phyloP scores from a whole-genome alignment of 768 basidiomycete genomes.

The Phanerodontia chrysosporium region DNA sequence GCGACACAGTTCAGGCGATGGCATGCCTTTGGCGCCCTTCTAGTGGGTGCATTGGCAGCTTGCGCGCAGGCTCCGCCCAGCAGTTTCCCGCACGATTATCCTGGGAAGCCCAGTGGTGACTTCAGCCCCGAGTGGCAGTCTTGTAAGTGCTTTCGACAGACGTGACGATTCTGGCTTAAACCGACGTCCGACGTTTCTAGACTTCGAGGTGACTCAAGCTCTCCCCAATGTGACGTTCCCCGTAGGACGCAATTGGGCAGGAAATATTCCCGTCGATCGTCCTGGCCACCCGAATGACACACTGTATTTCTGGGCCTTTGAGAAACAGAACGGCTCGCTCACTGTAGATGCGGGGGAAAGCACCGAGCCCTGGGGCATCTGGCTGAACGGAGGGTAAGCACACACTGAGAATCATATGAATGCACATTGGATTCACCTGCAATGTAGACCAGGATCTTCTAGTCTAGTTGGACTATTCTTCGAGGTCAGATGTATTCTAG shows the following conservation, averaged over 20 bases:
- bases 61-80: not conserved
- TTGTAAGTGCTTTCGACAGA: slow-evolving; percentile 20
- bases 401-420: not conserved
- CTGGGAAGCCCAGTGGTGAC: slow-evolving; percentile 34
- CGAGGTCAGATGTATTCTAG: slow-evolving; percentile 40
- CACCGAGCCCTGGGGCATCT: slow-evolving; percentile 34
- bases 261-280: slow-evolving; percentile 30
- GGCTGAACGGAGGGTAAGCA: slow-evolving; percentile 33
- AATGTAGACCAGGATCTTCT: slow-evolving; percentile 65
- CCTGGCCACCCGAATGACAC: slow-evolving; percentile 33
- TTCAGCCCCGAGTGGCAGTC: slow-evolving; percentile 30
- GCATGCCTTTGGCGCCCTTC: not conserved
- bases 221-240: slow-evolving; percentile 32
- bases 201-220: slow-evolving; percentile 32
- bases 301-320: slow-evolving; percentile 38
- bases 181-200: slow-evolving; percentile 14
- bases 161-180: not conserved
- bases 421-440: not conserved
- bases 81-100: slow-evolving; percentile 37
- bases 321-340: slow-evolving; percentile 33
- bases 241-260: slow-evolving; percentile 33
- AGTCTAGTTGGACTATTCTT: slow-evolving; percentile 62
- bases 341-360: slow-evolving; percentile 22
- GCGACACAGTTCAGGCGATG: not conserved
- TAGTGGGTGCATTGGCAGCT: not conserved